Conservation (phyloP, 768 basidiomycete genomes). For the Infundibulicybe gibba region DNA sequence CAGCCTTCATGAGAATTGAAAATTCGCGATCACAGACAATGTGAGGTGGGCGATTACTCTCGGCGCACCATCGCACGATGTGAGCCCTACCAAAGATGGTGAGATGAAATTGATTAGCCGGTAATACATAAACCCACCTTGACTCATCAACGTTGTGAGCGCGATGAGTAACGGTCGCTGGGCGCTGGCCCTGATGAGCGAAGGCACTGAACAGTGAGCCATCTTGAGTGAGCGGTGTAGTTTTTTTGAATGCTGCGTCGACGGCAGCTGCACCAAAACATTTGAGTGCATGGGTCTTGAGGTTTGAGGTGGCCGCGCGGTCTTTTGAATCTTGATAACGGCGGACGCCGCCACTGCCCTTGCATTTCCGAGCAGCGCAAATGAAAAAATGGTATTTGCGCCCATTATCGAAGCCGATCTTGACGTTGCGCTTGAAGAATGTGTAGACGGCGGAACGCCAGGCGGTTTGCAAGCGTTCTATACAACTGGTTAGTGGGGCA, state of each 20-base stretch:
- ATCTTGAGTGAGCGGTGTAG: conserved; percentile 3
- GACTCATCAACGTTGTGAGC: conserved; percentile 16
- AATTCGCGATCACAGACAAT: conserved; percentile 2
- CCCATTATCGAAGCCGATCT: no score
- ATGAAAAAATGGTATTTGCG: no score
- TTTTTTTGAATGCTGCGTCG: conserved; percentile 2
- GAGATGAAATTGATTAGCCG: background rate
- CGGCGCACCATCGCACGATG: background rate
- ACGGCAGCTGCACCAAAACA: conserved; percentile 21
- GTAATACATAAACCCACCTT: conserved; percentile 11
- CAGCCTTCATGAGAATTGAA: background rate
- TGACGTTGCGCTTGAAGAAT: no score
- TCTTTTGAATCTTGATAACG: conserved; percentile 8
- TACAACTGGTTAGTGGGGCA: no score
- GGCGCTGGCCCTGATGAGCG: conserved; percentile 14
- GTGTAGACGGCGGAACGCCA: no score
- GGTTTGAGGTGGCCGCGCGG: conserved; percentile 14
- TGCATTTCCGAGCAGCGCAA: no score
- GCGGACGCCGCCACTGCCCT: background rate
- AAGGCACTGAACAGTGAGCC: conserved; percentile 22
- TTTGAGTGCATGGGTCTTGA: conserved; percentile 14
- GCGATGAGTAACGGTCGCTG: conserved; percentile 19
- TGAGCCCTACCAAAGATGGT: conserved; percentile 1
- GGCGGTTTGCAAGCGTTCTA: no score
- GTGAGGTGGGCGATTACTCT: background rate